These are phyloP conservation scores for Tillandsia leiboldiana DNA, from an alignment of 176 grass and related monocot species.

Conservation along the genomic window DNA sequence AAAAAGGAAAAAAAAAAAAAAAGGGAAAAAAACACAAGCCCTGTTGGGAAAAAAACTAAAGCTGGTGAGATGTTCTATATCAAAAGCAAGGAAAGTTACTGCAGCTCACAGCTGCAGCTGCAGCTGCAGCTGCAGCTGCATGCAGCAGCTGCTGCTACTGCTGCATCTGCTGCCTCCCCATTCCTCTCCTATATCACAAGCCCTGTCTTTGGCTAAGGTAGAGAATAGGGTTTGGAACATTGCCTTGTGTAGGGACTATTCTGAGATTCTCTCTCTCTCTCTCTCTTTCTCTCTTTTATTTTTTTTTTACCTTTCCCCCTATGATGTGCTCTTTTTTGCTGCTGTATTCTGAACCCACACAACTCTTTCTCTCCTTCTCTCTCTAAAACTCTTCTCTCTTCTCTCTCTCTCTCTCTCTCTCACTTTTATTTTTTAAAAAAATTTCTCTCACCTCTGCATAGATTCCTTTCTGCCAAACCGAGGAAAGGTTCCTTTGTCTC, in stretches of 20 bases:
- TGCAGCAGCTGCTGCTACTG: neutral
- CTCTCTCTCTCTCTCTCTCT: neutral
- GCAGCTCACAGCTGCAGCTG: neutral
- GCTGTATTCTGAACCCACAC: neutral
- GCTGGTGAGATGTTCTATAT: neutral
- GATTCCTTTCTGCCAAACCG: conserved; percentile 6
- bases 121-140: neutral
- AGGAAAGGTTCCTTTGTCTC: conserved; percentile 3
- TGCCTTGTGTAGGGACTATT: neutral
- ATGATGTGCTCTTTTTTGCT: neutral
- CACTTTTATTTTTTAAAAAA: too few relatives aligned
- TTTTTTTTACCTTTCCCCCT: neutral
- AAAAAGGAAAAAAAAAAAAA: too few relatives aligned
- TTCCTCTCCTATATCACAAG: conserved; percentile 5
- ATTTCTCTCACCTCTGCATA: neutral
- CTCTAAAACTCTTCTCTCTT: neutral
- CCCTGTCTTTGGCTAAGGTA: conserved; percentile 2
- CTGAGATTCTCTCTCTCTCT: neutral
- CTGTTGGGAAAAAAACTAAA: neutral
- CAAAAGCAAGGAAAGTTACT: conserved; percentile 1
- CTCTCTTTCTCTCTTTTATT: neutral
- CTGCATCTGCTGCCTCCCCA: neutral
- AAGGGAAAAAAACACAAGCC: neutral
- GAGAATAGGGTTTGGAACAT: neutral
- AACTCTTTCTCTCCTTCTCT: neutral